phyloP scores from a whole-genome alignment of 179 eudicot genomes.

The Heliamphora ciliata region DNA sequence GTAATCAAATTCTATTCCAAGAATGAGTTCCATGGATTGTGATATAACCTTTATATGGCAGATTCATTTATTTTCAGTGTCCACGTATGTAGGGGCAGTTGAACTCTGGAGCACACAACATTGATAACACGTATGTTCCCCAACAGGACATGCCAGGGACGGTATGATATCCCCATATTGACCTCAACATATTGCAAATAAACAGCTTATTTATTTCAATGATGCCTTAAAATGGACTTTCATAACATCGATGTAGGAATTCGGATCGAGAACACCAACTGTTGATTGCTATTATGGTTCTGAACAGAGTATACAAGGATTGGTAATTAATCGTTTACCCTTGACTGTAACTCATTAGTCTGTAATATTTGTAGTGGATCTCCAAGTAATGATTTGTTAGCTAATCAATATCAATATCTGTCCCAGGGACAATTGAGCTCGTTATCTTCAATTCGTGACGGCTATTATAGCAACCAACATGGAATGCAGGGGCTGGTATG shows the following conservation, averaged over 20 bases:
- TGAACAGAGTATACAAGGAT: slow-evolving; percentile 35
- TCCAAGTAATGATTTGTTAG: not conserved
- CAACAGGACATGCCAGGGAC: slow-evolving; percentile 22
- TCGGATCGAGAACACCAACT: slow-evolving; percentile 32
- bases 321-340: slow-evolving; percentile 24
- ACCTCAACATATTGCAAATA: not conserved
- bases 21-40: not conserved
- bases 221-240: not conserved
- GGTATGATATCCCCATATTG: slow-evolving; percentile 19
- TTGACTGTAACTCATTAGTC: not conserved
- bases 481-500: slow-evolving; percentile 22
- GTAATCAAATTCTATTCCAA: not conserved
- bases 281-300: slow-evolving; percentile 40
- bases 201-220: not conserved
- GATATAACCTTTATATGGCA: not conserved
- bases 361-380: not conserved
- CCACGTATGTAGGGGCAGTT: slow-evolving; percentile 21
- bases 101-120: slow-evolving; percentile 17
- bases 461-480: slow-evolving; percentile 20
- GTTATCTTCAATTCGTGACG: slow-evolving; percentile 14
- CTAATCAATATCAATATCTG: not conserved
- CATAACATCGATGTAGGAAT: slow-evolving; percentile 29
- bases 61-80: not conserved
- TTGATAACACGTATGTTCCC: slow-evolving; percentile 15
- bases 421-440: slow-evolving; percentile 18